Conservation (phyloP, 2,329 filamentous ascomycete genomes). For the Neurospora sp. region DNA sequence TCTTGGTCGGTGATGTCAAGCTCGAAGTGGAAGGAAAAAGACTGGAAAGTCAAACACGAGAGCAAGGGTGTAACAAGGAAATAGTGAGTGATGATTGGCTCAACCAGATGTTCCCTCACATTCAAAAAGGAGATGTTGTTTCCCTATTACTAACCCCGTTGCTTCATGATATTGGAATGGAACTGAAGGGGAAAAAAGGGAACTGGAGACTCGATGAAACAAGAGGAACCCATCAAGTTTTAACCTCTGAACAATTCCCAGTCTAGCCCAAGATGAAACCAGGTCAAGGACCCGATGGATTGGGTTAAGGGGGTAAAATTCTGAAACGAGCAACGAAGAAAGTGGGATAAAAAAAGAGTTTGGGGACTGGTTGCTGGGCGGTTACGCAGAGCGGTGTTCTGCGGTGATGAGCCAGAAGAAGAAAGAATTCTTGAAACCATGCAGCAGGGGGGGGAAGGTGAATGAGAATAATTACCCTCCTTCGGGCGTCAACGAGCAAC, state of each 20-base stretch:
- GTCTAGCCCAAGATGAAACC: not conserved
- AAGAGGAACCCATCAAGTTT: not conserved
- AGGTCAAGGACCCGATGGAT: not conserved
- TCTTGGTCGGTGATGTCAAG: not conserved
- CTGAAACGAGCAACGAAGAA: not conserved
- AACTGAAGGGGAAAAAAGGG: not conserved
- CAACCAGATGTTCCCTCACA: not conserved
- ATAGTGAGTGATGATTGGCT: not conserved
- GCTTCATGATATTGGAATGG: not conserved
- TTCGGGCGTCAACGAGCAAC: not conserved
- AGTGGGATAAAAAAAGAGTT: not conserved
- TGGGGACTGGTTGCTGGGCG: not conserved
- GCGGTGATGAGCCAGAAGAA: not conserved
- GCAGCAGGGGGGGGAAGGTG: not conserved
- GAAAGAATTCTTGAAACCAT: not conserved
- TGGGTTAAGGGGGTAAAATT: not conserved
- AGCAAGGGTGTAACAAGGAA: not conserved
- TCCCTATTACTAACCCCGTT: not conserved
- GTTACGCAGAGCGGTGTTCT: not conserved
- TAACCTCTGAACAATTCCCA: not conserved
- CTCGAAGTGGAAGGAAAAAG: not conserved
- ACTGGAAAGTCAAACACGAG: not conserved
- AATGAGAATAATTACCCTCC: not conserved
- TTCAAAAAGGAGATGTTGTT: not conserved
- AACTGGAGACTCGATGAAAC: not conserved